Percentiles rank a stretch among this genome's conserved stretches.
Conservation (phyloP, 345 rosid genomes). For the thale cress (Arabidopsis thaliana) region TAIR10.1 NC_003074.8:9345501-9346000, state of each 20-base stretch:
- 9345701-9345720: slow-evolving; percentile 76
- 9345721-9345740: slow-evolving; percentile 74
- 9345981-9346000: slow-evolving; percentile 24
- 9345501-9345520: slow-evolving; percentile 77
- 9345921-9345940: slow-evolving; percentile 28
- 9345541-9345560: slow-evolving; percentile 55
- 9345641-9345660: slow-evolving; percentile 59
- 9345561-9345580: slow-evolving; percentile 56
- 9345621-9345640: slow-evolving; percentile 74
- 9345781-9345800: slow-evolving; percentile 1
- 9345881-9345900: slow-evolving; percentile 38
- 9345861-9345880: slow-evolving; percentile 20
- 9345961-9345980: slow-evolving; percentile 36
- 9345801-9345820: slow-evolving; percentile 7
- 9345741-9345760: slow-evolving; percentile 84
- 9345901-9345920: slow-evolving; percentile 29
- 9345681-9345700: slow-evolving; percentile 83
- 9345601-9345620: slow-evolving; percentile 73
- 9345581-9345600: slow-evolving; percentile 59
- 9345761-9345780: slow-evolving; percentile 10
- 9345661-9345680: slow-evolving; percentile 64
- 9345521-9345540: slow-evolving; percentile 72
- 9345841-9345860: slow-evolving; percentile 31
- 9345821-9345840: slow-evolving; percentile 28
- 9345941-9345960: slow-evolving; percentile 35